phyloP scores from a whole-genome alignment of 768 basidiomycete species.

The Gautieria morchelliformis region DNA sequence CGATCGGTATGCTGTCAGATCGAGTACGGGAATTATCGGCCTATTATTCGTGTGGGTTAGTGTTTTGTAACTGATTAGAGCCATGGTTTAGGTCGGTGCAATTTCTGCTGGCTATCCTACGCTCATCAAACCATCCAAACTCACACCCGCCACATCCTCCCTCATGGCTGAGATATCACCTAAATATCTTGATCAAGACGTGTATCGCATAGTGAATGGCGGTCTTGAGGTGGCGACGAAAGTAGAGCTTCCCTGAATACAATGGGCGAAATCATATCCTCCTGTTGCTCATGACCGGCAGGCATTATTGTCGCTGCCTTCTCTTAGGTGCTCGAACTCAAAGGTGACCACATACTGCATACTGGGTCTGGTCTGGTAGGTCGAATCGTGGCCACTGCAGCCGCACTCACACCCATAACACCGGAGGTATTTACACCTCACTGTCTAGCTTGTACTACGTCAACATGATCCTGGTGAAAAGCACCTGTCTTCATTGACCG shows the following conservation, averaged over 20 bases:
- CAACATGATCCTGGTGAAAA: slow-evolving; percentile 9
- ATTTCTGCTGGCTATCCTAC: slow-evolving; percentile 24
- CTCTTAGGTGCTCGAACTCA: slow-evolving; percentile 51
- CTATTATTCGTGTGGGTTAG: no score
- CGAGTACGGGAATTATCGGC: no score
- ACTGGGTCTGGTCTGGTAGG: slow-evolving; percentile 15
- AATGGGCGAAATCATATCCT: not conserved
- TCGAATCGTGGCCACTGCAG: slow-evolving; percentile 17
- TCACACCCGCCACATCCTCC: slow-evolving; percentile 13
- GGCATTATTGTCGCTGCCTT: no score
- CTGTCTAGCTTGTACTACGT: not conserved
- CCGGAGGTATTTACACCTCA: slow-evolving; percentile 12
- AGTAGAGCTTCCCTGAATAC: slow-evolving; percentile 19
- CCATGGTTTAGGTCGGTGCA: slow-evolving; percentile 18
- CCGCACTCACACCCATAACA: slow-evolving; percentile 16
- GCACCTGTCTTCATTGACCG: slow-evolving; percentile 17
- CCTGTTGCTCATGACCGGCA: no score
- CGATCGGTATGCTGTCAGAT: no score
- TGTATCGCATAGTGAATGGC: slow-evolving; percentile 63
- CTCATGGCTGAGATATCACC: slow-evolving; percentile 21
- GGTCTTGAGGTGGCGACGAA: slow-evolving; percentile 54
- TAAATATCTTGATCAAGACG: slow-evolving; percentile 44
- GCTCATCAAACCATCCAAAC: slow-evolving; percentile 24
- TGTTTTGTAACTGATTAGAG: not conserved
- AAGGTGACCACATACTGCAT: slow-evolving; percentile 43